Evolutionary conservation across 176 grass and related monocot species (phyloP), one percentile per base, ranked within the genome.

Genomic region (Triticum aestivum): DNA sequence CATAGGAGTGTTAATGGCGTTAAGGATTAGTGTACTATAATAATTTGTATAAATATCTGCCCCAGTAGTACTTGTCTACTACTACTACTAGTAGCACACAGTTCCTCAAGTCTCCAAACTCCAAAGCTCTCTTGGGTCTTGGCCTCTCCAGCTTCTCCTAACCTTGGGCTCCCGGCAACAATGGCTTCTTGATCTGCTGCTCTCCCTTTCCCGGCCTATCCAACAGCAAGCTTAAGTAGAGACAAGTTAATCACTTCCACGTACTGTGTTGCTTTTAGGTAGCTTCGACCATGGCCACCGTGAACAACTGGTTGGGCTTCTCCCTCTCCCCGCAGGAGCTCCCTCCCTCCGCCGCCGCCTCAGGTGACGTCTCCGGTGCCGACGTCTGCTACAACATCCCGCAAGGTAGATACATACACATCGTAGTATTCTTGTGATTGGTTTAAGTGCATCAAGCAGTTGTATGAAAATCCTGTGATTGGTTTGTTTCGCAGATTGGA

Each of bases 221-320:
- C 9, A 54, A 69, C 51, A 56, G 73, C 33, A 74, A 82, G 9
- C 30, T 63, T 59, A 63, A 87, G 39, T 23, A 80, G 52, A 42
- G 1, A 21, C 20, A 41, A 54, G 34, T 51, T 79, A 90, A 83
- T 87, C 39, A 23, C 80, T 42, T 65, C 32, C 12, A 18, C 44
- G 5, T 85, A 59, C 56, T 59, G 56, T 59, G 2, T 73, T 65
- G 9, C 62, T 34, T 77, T 74, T 51, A 77, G 72, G 32, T 23
- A 30, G 49, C n/a, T 32, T 87, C 82, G 33, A 41, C 61, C 83
- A 98, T 98, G 93, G 93, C 84, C 18, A 84, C 96, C 21, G 83
- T 98, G 76, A 98, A 98, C 90, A 95, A 98, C 92, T 96, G 96
- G 96, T 84, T 98, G 82, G 96, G 56, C 26, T 98, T 98, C 88